Conservation (phyloP, 1,284 basidiomycete species). For the Rhodotorula sp. region DNA sequence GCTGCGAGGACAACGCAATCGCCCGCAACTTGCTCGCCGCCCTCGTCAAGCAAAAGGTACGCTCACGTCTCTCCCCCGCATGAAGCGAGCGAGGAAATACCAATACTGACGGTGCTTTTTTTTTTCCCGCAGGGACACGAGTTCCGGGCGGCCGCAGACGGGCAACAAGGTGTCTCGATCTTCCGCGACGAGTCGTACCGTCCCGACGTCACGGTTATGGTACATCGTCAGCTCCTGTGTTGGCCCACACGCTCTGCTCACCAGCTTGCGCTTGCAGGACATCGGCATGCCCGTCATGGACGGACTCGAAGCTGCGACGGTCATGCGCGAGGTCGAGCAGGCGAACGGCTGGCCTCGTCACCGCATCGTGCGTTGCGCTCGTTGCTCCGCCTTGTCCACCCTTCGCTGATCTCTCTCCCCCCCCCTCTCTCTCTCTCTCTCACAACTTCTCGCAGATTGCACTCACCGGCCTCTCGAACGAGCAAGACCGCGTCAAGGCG, state of each 20-base stretch:
- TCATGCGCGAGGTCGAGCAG: slow-evolving; percentile 13
- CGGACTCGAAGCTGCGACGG: slow-evolving; percentile 20
- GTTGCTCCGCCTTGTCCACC: too few species aligned
- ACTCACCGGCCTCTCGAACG: slow-evolving; percentile 22
- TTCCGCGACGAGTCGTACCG: neutral
- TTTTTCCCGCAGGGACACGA: slow-evolving; percentile 1
- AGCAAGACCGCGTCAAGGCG: slow-evolving; percentile 21
- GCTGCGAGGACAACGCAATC: slow-evolving; percentile 3
- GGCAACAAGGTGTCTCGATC: slow-evolving; percentile 21
- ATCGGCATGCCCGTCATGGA: slow-evolving; percentile 27
- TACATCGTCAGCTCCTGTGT: too few species aligned
- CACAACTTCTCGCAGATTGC: slow-evolving; percentile 18
- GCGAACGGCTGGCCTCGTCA: slow-evolving; percentile 1
- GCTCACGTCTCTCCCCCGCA: neutral
- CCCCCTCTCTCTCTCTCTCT: too few species aligned
- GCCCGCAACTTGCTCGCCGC: neutral
- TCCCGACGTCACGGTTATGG: slow-evolving; percentile 1
- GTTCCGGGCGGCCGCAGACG: slow-evolving; percentile 15
- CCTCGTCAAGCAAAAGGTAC: slow-evolving; percentile 3
- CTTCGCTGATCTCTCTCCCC: neutral
- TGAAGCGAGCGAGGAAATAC: too few species aligned
- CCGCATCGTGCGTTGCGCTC: slow-evolving; percentile 1
- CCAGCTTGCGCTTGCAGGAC: neutral
- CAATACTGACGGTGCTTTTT: neutral
- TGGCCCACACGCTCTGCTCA: too few species aligned